These are phyloP conservation scores for Xylaria sp. DNA, from an alignment of 2,329 filamentous ascomycete species.

Conservation along the genomic window DNA sequence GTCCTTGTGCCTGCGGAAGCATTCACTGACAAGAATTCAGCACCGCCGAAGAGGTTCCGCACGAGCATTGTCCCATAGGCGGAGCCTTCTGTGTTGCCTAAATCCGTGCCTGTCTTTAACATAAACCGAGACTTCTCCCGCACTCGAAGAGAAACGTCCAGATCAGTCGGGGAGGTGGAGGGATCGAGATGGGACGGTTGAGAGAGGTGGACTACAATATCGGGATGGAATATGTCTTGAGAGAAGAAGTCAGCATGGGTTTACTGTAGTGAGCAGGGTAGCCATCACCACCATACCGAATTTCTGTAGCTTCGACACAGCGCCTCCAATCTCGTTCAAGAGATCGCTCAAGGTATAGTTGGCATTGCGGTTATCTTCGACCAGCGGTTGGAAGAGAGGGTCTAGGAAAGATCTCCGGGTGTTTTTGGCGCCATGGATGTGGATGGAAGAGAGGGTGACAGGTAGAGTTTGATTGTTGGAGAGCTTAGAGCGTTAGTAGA, in stretches of 20 bases:
- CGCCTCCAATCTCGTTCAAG: constrained; percentile 56
- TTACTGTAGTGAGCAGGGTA: background rate
- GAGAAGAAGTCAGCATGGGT: constrained; percentile 28
- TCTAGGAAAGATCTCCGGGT: constrained; percentile 88
- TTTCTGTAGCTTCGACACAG: constrained; percentile 70
- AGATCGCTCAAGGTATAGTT: constrained; percentile 85
- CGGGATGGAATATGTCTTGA: constrained; percentile 85
- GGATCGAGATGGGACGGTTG: constrained; percentile 76
- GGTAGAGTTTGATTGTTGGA: constrained; percentile 86
- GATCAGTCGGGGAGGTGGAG: constrained; percentile 76
- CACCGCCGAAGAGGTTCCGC: constrained; percentile 94
- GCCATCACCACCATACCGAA: constrained; percentile 70
- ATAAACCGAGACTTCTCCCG: constrained; percentile 84
- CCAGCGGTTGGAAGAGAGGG: constrained; percentile 79
- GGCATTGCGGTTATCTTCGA: constrained; percentile 73
- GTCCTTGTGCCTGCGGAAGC: constrained; percentile 91
- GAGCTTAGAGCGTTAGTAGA: constrained; percentile 62
- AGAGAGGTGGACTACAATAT: constrained; percentile 85
- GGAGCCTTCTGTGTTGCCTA: constrained; percentile 93
- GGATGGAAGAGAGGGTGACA: constrained; percentile 86
- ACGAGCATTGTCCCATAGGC: constrained; percentile 88
- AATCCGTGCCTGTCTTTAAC: constrained; percentile 93
- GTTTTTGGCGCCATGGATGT: constrained; percentile 82
- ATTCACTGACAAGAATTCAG: constrained; percentile 87
- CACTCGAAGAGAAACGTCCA: constrained; percentile 83